Base-by-base conservation (phyloP, 805 yeast genomes). In the Wickerhamia fluorescens region DNA sequence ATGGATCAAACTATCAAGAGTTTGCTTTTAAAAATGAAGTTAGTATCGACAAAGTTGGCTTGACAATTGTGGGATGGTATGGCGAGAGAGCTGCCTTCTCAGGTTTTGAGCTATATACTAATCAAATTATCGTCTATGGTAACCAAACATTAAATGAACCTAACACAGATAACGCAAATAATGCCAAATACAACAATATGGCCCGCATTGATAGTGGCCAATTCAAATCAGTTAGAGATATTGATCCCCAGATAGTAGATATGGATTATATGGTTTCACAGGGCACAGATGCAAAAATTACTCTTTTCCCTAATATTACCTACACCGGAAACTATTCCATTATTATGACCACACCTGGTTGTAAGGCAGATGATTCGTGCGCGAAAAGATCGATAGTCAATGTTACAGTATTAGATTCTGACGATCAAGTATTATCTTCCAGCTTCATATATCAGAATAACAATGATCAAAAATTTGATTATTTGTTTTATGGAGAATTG, bases 321-420 rank as follows among this genome's bases (percentile, higher is more conserved):
- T 69, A 73, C 37, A 64, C 84, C 0, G 96, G 96, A 7, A 65
- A 75, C 35, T 92, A 86, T 51, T 62, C 84, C 0, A 64, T 92
- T 14, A 60, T 73, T 29, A 43, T 88, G 28, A 79, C 73, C 43
- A 92, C 98, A 1, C 96, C 96, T 0, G 97, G 97, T 0, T 92
- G 98, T 58, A 30, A 51, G 1, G 49, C 42, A 3, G 95, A 83
- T 48, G 54, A 59, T 28, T 68, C 92, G 0, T 92, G 98, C 56
- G 41, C 49, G 14, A 34, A 58, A 13, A 70, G 98, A 48, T 89
- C 94, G 7, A 68, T 73, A 15, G 89, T 84, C 3, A 84, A 84
- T 42, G 95, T 79, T 0, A 69, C 94, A 0, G 61, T 88, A 2
- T 60, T 53, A 37, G 70, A 71, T 21, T 66, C 65, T 7, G 61